A percentile compares a stretch with the other conserved stretches of the same genome.
phyloP scores from a whole-genome alignment of 495 filamentous ascomycete genomes.

The Penicillium alfredii region DNA sequence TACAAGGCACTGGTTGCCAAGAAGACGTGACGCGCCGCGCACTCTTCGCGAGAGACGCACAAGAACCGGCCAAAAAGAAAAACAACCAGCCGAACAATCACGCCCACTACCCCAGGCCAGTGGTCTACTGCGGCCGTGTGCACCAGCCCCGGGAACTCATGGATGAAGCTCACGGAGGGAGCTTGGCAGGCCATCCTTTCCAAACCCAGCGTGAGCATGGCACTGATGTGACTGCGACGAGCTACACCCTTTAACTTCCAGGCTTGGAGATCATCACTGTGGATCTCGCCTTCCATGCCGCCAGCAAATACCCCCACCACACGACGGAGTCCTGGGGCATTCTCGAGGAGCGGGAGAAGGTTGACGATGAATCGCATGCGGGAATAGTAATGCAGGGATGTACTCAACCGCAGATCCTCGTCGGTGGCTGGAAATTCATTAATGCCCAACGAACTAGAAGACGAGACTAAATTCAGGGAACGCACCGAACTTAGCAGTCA shows the following conservation, averaged over 20 bases:
- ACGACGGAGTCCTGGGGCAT: conserved; percentile 43
- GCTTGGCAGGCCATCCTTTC: conserved; percentile 42
- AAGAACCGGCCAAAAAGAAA: conserved; percentile 24
- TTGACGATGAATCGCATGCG: conserved; percentile 58
- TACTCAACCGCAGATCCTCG: conserved; percentile 57
- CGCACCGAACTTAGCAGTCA: conserved; percentile 8
- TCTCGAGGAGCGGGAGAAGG: conserved; percentile 53
- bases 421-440: too few relatives aligned
- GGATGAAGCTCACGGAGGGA: conserved; percentile 53
- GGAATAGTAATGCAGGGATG: conserved; percentile 51
- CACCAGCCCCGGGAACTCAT: conserved; percentile 52
- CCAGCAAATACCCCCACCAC: conserved; percentile 53
- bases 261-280: conserved; percentile 41
- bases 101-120: conserved; percentile 5
- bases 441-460: too few relatives aligned
- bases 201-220: conserved; percentile 47
- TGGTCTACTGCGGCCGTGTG: conserved; percentile 30
- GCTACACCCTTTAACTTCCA: conserved; percentile 20
- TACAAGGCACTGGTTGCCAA: conserved; percentile 47
- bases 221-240: conserved; percentile 28
- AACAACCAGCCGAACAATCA: conserved; percentile 5
- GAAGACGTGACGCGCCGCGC: conserved; percentile 51
- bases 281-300: conserved; percentile 49
- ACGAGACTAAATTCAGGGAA: too few relatives aligned
- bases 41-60: conserved; percentile 33